These are phyloP conservation scores for Keithomyces neogunnii DNA, from an alignment of 2,329 filamentous ascomycete species.

Conservation along the genomic window DNA sequence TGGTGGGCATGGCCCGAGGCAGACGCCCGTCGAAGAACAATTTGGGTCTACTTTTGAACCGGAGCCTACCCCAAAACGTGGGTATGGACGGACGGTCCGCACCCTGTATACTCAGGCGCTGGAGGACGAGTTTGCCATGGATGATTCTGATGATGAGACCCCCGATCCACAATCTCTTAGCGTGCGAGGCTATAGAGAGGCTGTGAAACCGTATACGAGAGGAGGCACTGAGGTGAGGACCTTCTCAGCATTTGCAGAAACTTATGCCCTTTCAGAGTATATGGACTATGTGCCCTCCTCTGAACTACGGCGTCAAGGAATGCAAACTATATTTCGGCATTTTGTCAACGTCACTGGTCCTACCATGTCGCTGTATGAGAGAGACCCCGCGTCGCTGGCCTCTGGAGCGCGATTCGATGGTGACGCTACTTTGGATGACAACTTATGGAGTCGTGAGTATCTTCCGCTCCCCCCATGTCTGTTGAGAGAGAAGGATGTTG, in stretches of 20 bases:
- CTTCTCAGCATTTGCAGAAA: constrained; percentile 39
- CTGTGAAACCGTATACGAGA: constrained; percentile 18
- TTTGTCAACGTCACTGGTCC: constrained; percentile 86
- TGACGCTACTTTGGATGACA: constrained; percentile 54
- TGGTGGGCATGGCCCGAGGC: constrained; percentile 5
- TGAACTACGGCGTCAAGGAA: constrained; percentile 72
- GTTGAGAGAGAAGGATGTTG: not conserved
- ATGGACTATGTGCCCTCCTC: constrained; percentile 55
- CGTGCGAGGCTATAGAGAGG: constrained; percentile 24
- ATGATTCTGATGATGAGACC: constrained; percentile 53
- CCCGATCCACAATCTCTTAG: constrained; percentile 17
- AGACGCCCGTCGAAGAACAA: constrained; percentile 5
- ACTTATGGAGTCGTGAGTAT: constrained; percentile 53
- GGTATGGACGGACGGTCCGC: not conserved
- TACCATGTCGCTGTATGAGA: constrained; percentile 78
- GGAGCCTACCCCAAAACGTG: not conserved
- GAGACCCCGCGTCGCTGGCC: constrained; percentile 66
- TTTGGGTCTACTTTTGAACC: constrained; percentile 1
- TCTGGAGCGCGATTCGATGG: constrained; percentile 47
- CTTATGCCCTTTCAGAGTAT: constrained; percentile 54
- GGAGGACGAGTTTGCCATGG: constrained; percentile 16
- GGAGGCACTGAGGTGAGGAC: constrained; percentile 37
- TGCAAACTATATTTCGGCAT: constrained; percentile 78
- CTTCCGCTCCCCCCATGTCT: not conserved
- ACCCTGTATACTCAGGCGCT: not conserved